Conservation (phyloP, 768 basidiomycete genomes). For the Fibroporia radiculosa region DNA sequence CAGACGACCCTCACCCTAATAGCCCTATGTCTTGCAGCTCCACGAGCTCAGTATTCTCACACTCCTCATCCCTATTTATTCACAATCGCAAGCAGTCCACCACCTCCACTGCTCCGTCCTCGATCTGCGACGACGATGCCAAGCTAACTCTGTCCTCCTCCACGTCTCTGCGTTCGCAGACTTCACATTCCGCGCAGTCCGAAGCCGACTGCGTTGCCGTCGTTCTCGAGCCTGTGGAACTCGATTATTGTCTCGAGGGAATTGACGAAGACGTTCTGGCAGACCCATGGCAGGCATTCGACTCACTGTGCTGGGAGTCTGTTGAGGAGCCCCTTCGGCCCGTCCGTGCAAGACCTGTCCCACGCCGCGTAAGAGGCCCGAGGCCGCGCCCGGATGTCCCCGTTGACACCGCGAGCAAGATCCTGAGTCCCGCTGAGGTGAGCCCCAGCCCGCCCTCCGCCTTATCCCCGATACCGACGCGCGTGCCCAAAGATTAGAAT, state of each 20-base stretch:
- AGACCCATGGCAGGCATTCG: slow-evolving; percentile 5
- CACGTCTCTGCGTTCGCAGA: not conserved
- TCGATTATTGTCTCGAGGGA: slow-evolving; percentile 2
- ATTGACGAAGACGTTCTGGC: slow-evolving; percentile 6
- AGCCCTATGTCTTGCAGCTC: slow-evolving; percentile 3
- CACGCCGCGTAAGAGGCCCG: not conserved
- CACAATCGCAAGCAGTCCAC: slow-evolving; percentile 9
- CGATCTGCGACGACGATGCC: slow-evolving; percentile 2
- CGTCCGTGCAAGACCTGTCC: not conserved
- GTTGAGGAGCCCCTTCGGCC: not conserved
- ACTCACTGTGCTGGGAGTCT: slow-evolving; percentile 2
- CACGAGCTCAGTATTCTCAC: slow-evolving; percentile 1
- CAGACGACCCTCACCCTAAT: not conserved
- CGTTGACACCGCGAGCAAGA: not conserved
- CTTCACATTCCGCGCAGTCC: not conserved
- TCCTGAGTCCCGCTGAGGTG: not conserved
- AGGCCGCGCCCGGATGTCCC: slow-evolving; percentile 2
- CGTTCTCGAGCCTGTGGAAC: not conserved
- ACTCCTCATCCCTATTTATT: slow-evolving; percentile 3
- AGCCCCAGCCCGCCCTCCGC: not conserved
- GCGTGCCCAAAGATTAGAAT: not conserved
- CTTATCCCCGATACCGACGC: not conserved
- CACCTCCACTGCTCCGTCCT: slow-evolving; percentile 11
- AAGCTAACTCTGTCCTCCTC: not conserved
- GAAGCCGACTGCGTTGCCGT: slow-evolving; percentile 1